A percentile compares a stretch with the other conserved stretches of the same genome.
phyloP scores from a whole-genome alignment of 148 eudicot genomes.

The Nyssa sinensis region DNA sequence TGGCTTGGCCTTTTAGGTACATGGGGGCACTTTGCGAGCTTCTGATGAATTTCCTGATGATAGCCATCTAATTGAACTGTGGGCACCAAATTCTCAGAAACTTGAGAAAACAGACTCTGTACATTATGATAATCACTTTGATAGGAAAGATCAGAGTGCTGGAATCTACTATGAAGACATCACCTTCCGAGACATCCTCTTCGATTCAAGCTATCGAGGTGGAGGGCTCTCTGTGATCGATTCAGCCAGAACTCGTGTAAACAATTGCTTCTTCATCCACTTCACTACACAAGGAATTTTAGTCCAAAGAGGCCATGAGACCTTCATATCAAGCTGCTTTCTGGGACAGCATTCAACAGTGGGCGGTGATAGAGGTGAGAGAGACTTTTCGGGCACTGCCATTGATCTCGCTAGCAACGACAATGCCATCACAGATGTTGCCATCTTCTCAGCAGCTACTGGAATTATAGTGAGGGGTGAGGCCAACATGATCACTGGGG shows the following conservation, averaged over 20 bases:
- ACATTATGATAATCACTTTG: not conserved
- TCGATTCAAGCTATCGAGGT: slow-evolving; percentile 37
- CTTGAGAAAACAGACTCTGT: not conserved
- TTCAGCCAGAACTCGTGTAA: slow-evolving; percentile 31
- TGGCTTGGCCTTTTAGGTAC: slow-evolving; percentile 17
- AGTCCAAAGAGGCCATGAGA: slow-evolving; percentile 42
- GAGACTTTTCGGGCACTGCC: slow-evolving; percentile 32
- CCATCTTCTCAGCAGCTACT: slow-evolving; percentile 36
- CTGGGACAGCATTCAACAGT: slow-evolving; percentile 36
- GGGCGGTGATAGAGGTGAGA: slow-evolving; percentile 35
- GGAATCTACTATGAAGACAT: slow-evolving; percentile 36
- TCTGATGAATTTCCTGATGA: slow-evolving; percentile 39
- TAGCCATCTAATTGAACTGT: slow-evolving; percentile 35
- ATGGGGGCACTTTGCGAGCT: slow-evolving; percentile 38
- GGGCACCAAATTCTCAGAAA: slow-evolving; percentile 28
- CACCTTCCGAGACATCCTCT: slow-evolving; percentile 40
- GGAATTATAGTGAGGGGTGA: slow-evolving; percentile 32
- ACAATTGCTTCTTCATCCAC: slow-evolving; percentile 40
- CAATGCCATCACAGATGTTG: slow-evolving; percentile 40
- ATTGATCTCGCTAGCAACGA: slow-evolving; percentile 46
- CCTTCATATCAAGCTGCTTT: slow-evolving; percentile 36
- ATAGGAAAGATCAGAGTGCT: slow-evolving; percentile 13
- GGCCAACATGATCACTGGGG: slow-evolving; percentile 45
- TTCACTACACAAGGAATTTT: slow-evolving; percentile 36
- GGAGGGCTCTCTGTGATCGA: slow-evolving; percentile 36